Evolutionary conservation across 2,329 filamentous ascomycete genomes (phyloP).

Genomic region (Talaromyces sp.): DNA sequence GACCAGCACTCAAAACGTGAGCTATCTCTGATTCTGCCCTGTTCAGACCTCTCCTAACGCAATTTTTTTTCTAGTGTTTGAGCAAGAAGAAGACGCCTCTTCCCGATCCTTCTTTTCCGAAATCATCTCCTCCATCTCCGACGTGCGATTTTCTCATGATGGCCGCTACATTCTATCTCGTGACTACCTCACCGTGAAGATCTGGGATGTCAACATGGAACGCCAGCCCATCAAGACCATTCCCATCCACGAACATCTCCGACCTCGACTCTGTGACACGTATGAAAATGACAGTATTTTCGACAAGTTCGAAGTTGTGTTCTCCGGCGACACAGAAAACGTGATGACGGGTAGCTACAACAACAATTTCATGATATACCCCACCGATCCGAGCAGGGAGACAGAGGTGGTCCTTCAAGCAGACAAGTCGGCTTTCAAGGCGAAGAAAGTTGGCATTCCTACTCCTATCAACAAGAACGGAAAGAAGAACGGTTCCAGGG

Average conservation of each 20-base stretch:
- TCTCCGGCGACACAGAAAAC: constrained; percentile 96
- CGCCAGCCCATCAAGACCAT: constrained; percentile 96
- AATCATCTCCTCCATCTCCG: constrained; percentile 98
- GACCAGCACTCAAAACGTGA: constrained; percentile 92
- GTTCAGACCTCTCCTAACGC: not conserved
- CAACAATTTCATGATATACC: constrained; percentile 99
- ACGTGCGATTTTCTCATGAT: constrained; percentile 94
- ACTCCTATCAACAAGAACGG: constrained; percentile 89
- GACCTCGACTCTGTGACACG: constrained; percentile 90
- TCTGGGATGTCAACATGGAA: constrained; percentile 99
- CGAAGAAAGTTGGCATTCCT: constrained; percentile 97
- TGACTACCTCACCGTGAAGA: constrained; percentile 98
- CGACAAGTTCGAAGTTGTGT: constrained; percentile 99
- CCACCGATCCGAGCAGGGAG: constrained; percentile 90
- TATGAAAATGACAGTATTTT: constrained; percentile 99
- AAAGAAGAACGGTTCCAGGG: constrained; percentile 85
- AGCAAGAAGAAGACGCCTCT: constrained; percentile 95
- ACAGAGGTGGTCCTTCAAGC: constrained; percentile 96
- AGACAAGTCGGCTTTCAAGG: constrained; percentile 98
- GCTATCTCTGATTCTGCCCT: constrained; percentile 26
- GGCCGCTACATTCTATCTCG: constrained; percentile 95
- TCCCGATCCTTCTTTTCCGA: constrained; percentile 99
- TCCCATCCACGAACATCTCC: constrained; percentile 93
- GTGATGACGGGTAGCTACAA: constrained; percentile 99
- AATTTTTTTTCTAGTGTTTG: constrained; percentile 64